These are phyloP conservation scores for Trichoderma brevicompactum DNA, from an alignment of 2,329 filamentous ascomycete genomes.

Conservation along the genomic window DNA sequence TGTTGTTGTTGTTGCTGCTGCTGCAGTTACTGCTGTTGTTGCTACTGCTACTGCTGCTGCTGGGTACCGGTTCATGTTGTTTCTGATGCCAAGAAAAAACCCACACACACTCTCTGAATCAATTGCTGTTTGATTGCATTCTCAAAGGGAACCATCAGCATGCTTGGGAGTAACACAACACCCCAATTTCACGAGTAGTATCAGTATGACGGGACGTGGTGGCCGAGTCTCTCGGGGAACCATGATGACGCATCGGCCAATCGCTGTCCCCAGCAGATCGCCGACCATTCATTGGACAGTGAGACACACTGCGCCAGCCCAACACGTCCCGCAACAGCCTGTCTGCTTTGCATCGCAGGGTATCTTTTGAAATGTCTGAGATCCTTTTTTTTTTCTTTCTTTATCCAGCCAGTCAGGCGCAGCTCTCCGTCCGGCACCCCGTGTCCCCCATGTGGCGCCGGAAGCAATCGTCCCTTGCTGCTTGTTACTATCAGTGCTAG, in stretches of 20 bases:
- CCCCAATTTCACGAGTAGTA: no score
- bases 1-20: no score
- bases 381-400: not conserved
- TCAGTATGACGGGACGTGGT: not conserved
- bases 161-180: constrained; percentile 4
- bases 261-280: constrained; percentile 15
- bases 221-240: constrained; percentile 5
- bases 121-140: not conserved
- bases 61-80: not conserved
- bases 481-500: no score
- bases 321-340: constrained; percentile 2
- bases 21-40: no score
- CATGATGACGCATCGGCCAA: constrained; percentile 13
- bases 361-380: constrained; percentile 1
- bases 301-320: constrained; percentile 7
- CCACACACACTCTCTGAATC: constrained; percentile 5
- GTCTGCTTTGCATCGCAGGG: constrained; percentile 8
- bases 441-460: not conserved
- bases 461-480: not conserved
- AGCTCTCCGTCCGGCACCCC: not conserved
- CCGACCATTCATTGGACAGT: constrained; percentile 10
- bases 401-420: not conserved
- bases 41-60: no score
- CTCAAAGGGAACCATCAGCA: not conserved
- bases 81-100: not conserved